Base-by-base conservation (phyloP, 2,329 filamentous ascomycete species). In the Cryphonectria nitschkei region DNA sequence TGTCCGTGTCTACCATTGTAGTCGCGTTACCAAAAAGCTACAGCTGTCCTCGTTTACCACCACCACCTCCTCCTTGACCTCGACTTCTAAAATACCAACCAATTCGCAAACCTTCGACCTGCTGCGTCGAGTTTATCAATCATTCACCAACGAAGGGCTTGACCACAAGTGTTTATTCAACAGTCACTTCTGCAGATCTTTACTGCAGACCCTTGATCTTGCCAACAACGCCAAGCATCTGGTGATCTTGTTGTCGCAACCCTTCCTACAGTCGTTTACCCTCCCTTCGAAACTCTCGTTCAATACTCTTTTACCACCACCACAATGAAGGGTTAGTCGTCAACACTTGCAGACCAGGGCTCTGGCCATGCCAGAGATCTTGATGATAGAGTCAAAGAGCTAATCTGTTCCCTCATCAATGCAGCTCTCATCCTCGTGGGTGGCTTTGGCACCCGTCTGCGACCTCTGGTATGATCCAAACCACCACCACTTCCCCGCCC, bases 381-480 rank as follows among this genome's bases (percentile, higher is more conserved):
- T 32, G 34, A 46, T 41, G 11, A 11, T 26, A 26, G 26, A 2
- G 29, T 26, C 39, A 41, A 19, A 7, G 16, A 56, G 69, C 76
- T 80, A 68, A 77, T 74, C 52, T 68, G 58, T 46, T 68, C 3
- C 46, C 39, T 54, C 22, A 62, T 65, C 61, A 68, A 22, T 76
- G 73, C 80, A 98, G 94, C 95, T 85, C 92, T 98, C 81, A 98
- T 97, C 92, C 95, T 98, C 81, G 96, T 98, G 84, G 96, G 96
- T 86, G 96, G 95, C 83, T 99, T 98, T 84, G 95, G 95, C 85
- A 99, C 95, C 83, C 95, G 95, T 84, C 92, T 99, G 79, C 93
- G 95, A 81, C 95, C 95, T 87, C 89, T 98, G 80, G 94, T 97
- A 91, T 81, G 91, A 85, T 50, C 22, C 67, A 19, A 61, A 16